Percentiles rank a stretch among this genome's conserved stretches.
These are phyloP conservation scores for Falciphora oryzae DNA, from an alignment of 2,329 filamentous ascomycete species.

Conservation along the genomic window DNA sequence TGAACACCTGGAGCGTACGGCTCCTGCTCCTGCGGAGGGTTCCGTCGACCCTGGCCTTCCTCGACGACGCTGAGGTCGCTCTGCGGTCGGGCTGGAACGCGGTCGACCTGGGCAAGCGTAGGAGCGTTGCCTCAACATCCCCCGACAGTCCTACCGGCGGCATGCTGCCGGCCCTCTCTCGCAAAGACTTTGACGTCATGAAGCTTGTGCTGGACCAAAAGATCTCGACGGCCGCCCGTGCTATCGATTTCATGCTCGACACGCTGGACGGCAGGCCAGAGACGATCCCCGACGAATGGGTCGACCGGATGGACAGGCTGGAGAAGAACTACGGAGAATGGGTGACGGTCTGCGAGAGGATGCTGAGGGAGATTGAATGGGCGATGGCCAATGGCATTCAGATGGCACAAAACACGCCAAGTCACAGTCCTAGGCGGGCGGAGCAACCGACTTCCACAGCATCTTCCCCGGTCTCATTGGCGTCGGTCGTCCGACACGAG, in stretches of 20 bases:
- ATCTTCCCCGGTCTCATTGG: too few species aligned
- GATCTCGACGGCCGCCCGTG: slow-evolving; percentile 62
- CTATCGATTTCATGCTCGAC: slow-evolving; percentile 82
- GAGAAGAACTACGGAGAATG: slow-evolving; percentile 76
- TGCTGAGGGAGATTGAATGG: slow-evolving; percentile 63
- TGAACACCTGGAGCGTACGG: slow-evolving; percentile 73
- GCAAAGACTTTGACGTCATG: slow-evolving; percentile 50
- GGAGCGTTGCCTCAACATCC: too few species aligned
- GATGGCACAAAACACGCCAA: neutral
- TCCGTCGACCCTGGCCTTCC: slow-evolving; percentile 58
- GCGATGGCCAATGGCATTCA: neutral
- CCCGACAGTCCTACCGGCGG: neutral
- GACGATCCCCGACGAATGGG: slow-evolving; percentile 78
- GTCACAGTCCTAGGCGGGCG: neutral
- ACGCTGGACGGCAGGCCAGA: slow-evolving; percentile 77
- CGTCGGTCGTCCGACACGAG: too few species aligned
- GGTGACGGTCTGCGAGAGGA: slow-evolving; percentile 71
- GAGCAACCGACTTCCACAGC: neutral
- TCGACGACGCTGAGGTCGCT: slow-evolving; percentile 62
- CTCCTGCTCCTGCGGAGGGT: slow-evolving; percentile 69
- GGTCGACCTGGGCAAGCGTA: slow-evolving; percentile 8
- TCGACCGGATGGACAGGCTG: slow-evolving; percentile 75
- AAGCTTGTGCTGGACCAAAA: slow-evolving; percentile 60
- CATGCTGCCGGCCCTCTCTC: slow-evolving; percentile 26
- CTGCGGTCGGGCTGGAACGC: slow-evolving; percentile 59